These are phyloP conservation scores for Triticum timopheevii DNA, from an alignment of 176 grass and related monocot species.

Conservation along the genomic window DNA sequence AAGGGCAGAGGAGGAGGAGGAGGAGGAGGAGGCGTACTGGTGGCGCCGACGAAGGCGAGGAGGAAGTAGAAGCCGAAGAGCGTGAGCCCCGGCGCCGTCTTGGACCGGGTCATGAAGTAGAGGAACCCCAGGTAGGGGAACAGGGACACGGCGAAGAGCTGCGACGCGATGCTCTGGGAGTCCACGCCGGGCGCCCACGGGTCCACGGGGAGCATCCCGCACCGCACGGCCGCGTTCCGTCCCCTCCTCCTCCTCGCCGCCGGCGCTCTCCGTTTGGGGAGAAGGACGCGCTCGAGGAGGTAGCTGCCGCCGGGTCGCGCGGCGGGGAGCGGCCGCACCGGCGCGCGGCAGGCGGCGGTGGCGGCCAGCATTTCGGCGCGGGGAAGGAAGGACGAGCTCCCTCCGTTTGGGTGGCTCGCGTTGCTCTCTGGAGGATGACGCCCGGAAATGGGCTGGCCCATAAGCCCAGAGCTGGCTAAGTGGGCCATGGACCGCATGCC, in stretches of 20 bases:
- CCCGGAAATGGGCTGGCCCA: not conserved
- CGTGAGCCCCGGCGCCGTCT: slow-evolving; percentile 75
- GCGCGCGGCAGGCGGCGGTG: slow-evolving; percentile 17
- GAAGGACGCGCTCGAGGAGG: not conserved
- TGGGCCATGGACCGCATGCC: too few species aligned
- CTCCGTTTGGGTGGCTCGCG: not conserved
- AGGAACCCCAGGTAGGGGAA: slow-evolving; percentile 93
- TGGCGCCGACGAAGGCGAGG: slow-evolving; percentile 88
- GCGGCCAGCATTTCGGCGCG: slow-evolving; percentile 36
- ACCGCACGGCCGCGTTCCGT: not conserved
- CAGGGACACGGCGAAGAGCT: slow-evolving; percentile 91
- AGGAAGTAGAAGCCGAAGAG: slow-evolving; percentile 98
- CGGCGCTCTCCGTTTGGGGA: not conserved
- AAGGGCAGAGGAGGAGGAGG: too few species aligned
- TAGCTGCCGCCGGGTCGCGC: not conserved
- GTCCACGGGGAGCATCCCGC: slow-evolving; percentile 78
- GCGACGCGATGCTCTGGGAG: slow-evolving; percentile 81
- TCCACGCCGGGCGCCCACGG: slow-evolving; percentile 85
- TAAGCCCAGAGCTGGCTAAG: too few species aligned
- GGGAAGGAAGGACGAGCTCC: not conserved
- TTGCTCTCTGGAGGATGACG: not conserved
- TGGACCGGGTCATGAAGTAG: slow-evolving; percentile 86
- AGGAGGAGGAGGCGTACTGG: slow-evolving; percentile 48
- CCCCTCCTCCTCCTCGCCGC: slow-evolving; percentile 1
- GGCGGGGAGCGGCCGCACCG: not conserved